phyloP scores from a whole-genome alignment of 768 basidiomycete genomes.

The Termitomyces sp. region DNA sequence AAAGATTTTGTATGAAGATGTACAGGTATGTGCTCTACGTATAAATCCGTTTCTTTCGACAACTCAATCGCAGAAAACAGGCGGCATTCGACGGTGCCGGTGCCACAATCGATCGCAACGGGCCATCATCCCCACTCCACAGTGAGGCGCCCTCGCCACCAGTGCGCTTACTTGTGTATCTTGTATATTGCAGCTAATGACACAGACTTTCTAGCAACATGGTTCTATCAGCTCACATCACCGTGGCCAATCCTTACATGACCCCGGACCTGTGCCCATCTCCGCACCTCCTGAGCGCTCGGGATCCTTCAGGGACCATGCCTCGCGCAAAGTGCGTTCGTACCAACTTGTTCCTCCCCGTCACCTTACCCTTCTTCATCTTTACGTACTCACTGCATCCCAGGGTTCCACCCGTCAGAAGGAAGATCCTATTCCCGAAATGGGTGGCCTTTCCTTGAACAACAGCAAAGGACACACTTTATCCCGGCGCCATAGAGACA shows the following conservation, averaged over 20 bases:
- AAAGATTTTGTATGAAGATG: slow-evolving; percentile 14
- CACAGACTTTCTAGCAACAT: not conserved
- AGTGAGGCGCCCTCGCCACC: slow-evolving; percentile 1
- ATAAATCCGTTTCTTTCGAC: not conserved
- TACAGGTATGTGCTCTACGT: slow-evolving; percentile 11
- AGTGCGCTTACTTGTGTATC: not conserved
- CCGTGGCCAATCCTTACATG: slow-evolving; percentile 10
- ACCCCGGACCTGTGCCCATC: slow-evolving; percentile 10
- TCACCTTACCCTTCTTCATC: not conserved
- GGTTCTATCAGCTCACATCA: not conserved
- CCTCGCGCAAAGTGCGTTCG: slow-evolving; percentile 11
- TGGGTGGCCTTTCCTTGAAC: slow-evolving; percentile 5
- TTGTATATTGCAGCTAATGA: not conserved
- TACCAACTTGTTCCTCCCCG: not conserved
- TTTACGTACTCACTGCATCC: not conserved
- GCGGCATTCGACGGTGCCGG: slow-evolving; percentile 10
- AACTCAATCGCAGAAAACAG: not conserved
- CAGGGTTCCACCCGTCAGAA: slow-evolving; percentile 8
- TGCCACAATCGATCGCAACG: slow-evolving; percentile 4
- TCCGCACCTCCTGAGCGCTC: slow-evolving; percentile 7
- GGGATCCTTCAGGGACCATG: slow-evolving; percentile 3
- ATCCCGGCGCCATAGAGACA: slow-evolving; percentile 4
- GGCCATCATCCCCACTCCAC: slow-evolving; percentile 8
- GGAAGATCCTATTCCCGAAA: slow-evolving; percentile 3
- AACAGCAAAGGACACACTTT: slow-evolving; percentile 5